phyloP scores from a whole-genome alignment of 2,329 filamentous ascomycete genomes.

The Harringtonia lauricola region DNA sequence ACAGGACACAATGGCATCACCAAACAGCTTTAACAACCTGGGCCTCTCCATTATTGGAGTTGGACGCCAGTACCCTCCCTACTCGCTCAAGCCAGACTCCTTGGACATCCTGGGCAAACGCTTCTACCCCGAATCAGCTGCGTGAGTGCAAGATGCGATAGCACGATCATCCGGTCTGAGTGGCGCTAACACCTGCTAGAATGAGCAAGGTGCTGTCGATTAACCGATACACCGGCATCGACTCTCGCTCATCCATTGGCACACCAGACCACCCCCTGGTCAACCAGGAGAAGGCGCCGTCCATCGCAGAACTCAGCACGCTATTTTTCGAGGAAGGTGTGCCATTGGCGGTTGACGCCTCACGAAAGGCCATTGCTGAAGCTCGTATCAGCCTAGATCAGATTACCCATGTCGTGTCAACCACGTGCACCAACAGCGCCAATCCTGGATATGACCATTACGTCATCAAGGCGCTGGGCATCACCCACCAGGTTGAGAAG shows the following conservation, averaged over 20 bases:
- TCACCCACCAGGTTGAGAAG: constrained; percentile 49
- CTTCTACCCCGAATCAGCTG: constrained; percentile 48
- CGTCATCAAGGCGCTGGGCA: constrained; percentile 46
- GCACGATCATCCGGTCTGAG: no score
- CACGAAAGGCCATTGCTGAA: constrained; percentile 43
- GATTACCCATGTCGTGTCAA: constrained; percentile 57
- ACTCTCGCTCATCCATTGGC: constrained; percentile 50
- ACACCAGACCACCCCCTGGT: constrained; percentile 49
- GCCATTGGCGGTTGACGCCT: constrained; percentile 43
- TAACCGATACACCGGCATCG: constrained; percentile 55
- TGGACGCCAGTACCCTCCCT: constrained; percentile 48
- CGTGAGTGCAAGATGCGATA: no score
- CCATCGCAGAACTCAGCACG: constrained; percentile 42
- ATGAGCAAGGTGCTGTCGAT: constrained; percentile 53
- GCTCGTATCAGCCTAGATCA: constrained; percentile 36
- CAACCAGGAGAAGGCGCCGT: constrained; percentile 41
- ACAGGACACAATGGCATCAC: constrained; percentile 26
- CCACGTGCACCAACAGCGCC: constrained; percentile 58
- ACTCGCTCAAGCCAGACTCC: constrained; percentile 36
- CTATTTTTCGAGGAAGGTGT: constrained; percentile 47
- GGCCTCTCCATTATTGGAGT: constrained; percentile 51
- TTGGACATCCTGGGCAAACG: constrained; percentile 41
- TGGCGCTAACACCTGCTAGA: no score
- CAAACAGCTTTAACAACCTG: constrained; percentile 34
- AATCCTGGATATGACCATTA: constrained; percentile 60